Evolutionary conservation across 2,329 filamentous ascomycete genomes (phyloP).

Genomic region (Aaosphaeria pasadenensis): DNA sequence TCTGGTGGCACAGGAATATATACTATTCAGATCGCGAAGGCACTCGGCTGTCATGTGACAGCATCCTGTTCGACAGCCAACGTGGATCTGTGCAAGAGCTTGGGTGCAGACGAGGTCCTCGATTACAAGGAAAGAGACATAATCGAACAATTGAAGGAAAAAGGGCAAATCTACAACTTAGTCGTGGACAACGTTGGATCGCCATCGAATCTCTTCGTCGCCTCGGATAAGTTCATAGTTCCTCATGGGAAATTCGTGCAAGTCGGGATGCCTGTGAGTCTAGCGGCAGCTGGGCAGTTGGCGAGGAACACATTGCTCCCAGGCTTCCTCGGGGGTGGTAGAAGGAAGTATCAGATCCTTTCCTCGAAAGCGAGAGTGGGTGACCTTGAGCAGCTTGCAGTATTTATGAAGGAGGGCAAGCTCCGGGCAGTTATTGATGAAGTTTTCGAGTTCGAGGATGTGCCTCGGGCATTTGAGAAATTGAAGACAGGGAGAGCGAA

Average conservation of each 20-base stretch:
- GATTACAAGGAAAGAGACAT: slow-evolving; percentile 57
- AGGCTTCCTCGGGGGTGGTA: slow-evolving; percentile 51
- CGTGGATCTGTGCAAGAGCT: slow-evolving; percentile 51
- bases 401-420: slow-evolving; percentile 59
- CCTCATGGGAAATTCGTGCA: slow-evolving; percentile 48
- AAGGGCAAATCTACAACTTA: slow-evolving; percentile 51
- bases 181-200: slow-evolving; percentile 58
- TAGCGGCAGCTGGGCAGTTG: slow-evolving; percentile 25
- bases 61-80: slow-evolving; percentile 59
- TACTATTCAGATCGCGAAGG: slow-evolving; percentile 63
- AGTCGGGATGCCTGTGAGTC: slow-evolving; percentile 13
- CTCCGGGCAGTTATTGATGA: slow-evolving; percentile 56
- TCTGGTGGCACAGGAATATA: slow-evolving; percentile 61
- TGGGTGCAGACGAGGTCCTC: slow-evolving; percentile 64
- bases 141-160: slow-evolving; percentile 43
- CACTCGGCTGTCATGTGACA: slow-evolving; percentile 57
- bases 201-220: slow-evolving; percentile 52
- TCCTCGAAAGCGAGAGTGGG: slow-evolving; percentile 38
- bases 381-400: slow-evolving; percentile 49
- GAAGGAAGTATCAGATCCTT: slow-evolving; percentile 42
- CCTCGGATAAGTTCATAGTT: slow-evolving; percentile 51
- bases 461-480: slow-evolving; percentile 56
- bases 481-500: slow-evolving; percentile 54
- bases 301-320: slow-evolving; percentile 44
- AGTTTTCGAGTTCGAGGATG: slow-evolving; percentile 55